These are phyloP conservation scores for Pichia cactophila DNA, from an alignment of 1,139 yeast genomes.

Conservation along the genomic window DNA sequence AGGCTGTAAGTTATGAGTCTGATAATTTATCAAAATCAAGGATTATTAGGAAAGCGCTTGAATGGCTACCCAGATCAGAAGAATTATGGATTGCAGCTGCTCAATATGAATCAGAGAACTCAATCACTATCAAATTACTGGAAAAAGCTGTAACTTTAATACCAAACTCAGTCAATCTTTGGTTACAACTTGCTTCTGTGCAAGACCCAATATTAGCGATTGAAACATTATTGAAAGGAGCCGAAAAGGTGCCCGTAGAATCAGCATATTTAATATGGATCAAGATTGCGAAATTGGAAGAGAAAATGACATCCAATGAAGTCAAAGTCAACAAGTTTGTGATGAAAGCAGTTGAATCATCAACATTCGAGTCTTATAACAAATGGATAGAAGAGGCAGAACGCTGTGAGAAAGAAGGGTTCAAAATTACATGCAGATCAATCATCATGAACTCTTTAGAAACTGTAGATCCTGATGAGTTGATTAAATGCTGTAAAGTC, in stretches of 20 bases:
- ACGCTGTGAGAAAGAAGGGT: conserved; percentile 34
- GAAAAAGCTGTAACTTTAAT: conserved; percentile 62
- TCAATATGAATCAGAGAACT: conserved; percentile 40
- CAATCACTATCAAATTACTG: conserved; percentile 48
- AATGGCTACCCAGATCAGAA: conserved; percentile 40
- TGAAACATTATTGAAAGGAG: conserved; percentile 48
- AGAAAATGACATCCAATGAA: conserved; percentile 38
- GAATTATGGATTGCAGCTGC: conserved; percentile 49
- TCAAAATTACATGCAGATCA: conserved; percentile 33
- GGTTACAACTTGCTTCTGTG: conserved; percentile 36
- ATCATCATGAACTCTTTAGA: conserved; percentile 27
- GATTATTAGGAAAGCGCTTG: conserved; percentile 56
- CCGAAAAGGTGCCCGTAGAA: conserved; percentile 38
- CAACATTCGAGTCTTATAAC: conserved; percentile 26
- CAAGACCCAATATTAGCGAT: conserved; percentile 41
- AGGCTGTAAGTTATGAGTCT: conserved; percentile 58
- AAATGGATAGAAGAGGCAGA: conserved; percentile 42
- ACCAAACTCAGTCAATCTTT: conserved; percentile 57
- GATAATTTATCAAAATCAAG: conserved; percentile 45
- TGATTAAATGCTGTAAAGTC: not conserved
- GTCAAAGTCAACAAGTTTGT: conserved; percentile 40
- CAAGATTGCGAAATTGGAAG: conserved; percentile 66
- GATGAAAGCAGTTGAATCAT: conserved; percentile 44
- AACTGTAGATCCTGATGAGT: conserved; percentile 7
- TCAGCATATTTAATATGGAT: conserved; percentile 60